Evolutionary conservation across 2,329 filamentous ascomycete species (phyloP), one percentile per base, ranked within the genome.

Genomic region (Penicillium sp.): DNA sequence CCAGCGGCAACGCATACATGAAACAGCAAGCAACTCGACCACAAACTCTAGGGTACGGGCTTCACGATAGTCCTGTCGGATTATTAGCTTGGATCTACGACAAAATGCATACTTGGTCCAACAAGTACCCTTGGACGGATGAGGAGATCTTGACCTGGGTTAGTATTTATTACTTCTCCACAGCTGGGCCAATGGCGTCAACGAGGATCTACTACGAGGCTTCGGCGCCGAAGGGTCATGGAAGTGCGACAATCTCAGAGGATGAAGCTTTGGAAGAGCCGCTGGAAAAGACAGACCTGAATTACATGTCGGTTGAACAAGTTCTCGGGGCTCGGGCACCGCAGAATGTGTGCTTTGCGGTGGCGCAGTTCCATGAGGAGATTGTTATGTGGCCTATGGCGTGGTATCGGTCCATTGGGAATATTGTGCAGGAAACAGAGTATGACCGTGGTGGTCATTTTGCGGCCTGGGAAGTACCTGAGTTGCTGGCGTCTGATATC

Each of bases 41-140:
- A 0, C 84, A 90, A 49, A 93, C 89, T 0, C 67, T 92, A 0
- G 86, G 86, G 0, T 90, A 89, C 65, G 84, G 79, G 0, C 77
- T 92, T 3, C 79, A 83, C 0, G 88, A 91, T 67, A 86, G 82
- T 7, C 90, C 89, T 0, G 82, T 89, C 0, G 88, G 82, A 0
- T 74, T 91, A 3, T 77, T 93, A 1, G 84, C 88, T 0, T 94
- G 90, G 90, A 85, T 93, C 33, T 89, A 89, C 61, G 90, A 93
- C 73, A 93, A 93, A 69, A 74, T 93, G 36, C 84, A 87, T 61
- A 86, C 89, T 63, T 93, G 89, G 89, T 86, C 85, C 0, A 88
- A 92, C 64, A 65, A 63, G 1, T 91, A 91, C 66, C 75, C 82
- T 0, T 92, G 88, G 88, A 87, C 84, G 0, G 86, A 90, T 58